Evolutionary conservation across 352 stramenopile genomes (phyloP).

Genomic region (Phytophthora hibernalis): DNA sequence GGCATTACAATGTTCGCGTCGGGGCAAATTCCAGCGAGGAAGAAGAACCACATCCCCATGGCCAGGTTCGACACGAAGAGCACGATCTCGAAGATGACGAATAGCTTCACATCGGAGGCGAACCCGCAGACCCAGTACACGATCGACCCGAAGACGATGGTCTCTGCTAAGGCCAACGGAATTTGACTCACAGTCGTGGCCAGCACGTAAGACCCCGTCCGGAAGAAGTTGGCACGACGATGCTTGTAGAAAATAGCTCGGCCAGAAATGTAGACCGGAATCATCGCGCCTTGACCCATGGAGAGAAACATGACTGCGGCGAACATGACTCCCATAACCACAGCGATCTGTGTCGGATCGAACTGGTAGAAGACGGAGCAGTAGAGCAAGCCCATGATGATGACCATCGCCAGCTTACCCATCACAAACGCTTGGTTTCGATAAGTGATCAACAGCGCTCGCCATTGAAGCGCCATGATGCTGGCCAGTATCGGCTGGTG

Average conservation of each 20-base stretch:
- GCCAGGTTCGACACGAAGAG: slow-evolving; percentile 43
- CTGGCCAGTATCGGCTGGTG: slow-evolving; percentile 67
- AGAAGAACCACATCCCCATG: slow-evolving; percentile 44
- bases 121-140: slow-evolving; percentile 89
- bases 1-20: slow-evolving; percentile 35
- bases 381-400: slow-evolving; percentile 35
- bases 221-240: slow-evolving; percentile 77
- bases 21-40: slow-evolving; percentile 31
- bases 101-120: slow-evolving; percentile 26
- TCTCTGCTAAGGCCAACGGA: slow-evolving; percentile 58
- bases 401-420: slow-evolving; percentile 25
- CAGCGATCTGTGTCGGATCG: slow-evolving; percentile 21
- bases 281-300: slow-evolving; percentile 41
- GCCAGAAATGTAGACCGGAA: slow-evolving; percentile 29
- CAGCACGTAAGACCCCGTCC: slow-evolving; percentile 72
- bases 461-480: slow-evolving; percentile 56
- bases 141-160: slow-evolving; percentile 77
- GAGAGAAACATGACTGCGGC: slow-evolving; percentile 68
- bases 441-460: slow-evolving; percentile 51
- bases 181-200: slow-evolving; percentile 42
- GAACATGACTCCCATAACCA: slow-evolving; percentile 71
- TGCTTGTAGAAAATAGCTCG: slow-evolving; percentile 59
- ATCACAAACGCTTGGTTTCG: slow-evolving; percentile 34
- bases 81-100: slow-evolving; percentile 36
- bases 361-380: slow-evolving; percentile 31